Evolutionary conservation across 2,329 filamentous ascomycete species (phyloP).

Genomic region (Taxawa tesnikishii): DNA sequence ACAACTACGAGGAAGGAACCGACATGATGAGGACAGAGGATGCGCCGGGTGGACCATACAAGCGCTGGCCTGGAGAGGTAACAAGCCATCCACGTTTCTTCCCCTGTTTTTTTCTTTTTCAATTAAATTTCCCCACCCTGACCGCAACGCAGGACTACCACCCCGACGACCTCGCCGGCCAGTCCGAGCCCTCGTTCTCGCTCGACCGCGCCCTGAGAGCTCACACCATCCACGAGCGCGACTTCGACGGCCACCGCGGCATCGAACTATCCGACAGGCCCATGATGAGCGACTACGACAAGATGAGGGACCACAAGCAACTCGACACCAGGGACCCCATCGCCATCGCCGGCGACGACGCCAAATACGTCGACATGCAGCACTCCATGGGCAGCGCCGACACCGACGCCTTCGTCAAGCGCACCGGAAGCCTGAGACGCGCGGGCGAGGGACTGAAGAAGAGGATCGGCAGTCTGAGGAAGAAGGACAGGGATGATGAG

Average conservation of each 20-base stretch:
- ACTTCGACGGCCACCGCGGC: conserved; percentile 18
- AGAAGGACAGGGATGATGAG: conserved; percentile 17
- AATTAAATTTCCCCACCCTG: not conserved
- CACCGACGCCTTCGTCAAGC: conserved; percentile 9
- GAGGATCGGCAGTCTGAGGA: conserved; percentile 33
- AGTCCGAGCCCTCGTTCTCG: conserved; percentile 64
- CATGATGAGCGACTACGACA: conserved; percentile 23
- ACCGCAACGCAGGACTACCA: conserved; percentile 42
- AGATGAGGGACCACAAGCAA: conserved; percentile 11
- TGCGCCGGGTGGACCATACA: conserved; percentile 60
- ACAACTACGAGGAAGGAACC: conserved; percentile 74
- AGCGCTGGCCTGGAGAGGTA: conserved; percentile 62
- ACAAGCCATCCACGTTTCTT: too few species aligned
- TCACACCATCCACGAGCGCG: conserved; percentile 31
- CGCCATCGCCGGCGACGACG: conserved; percentile 19
- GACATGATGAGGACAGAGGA: conserved; percentile 70
- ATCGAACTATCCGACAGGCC: conserved; percentile 32
- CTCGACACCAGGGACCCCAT: conserved; percentile 18
- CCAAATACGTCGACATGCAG: conserved; percentile 18
- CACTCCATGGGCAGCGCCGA: conserved; percentile 17
- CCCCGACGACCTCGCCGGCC: conserved; percentile 68
- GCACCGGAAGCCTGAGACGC: conserved; percentile 22
- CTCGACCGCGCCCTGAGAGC: conserved; percentile 57
- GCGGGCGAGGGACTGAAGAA: conserved; percentile 30
- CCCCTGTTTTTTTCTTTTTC: not conserved